These are phyloP conservation scores for Salvia hispanica DNA, from an alignment of 257 asterid genomes.

Conservation along the genomic window DNA sequence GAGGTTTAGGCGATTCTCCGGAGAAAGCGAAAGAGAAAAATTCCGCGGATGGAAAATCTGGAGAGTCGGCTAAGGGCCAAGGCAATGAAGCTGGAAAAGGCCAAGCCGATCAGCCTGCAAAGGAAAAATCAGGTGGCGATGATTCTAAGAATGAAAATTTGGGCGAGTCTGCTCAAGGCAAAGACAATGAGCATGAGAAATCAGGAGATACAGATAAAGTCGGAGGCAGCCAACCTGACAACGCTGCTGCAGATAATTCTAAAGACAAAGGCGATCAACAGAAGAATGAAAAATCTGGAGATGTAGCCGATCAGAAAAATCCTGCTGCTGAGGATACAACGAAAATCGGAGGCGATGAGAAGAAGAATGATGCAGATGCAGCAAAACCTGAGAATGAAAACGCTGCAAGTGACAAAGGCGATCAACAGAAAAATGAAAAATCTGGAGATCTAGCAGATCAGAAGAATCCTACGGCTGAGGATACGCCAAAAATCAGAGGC, in stretches of 20 bases:
- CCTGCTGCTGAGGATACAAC: not conserved
- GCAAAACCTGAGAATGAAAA: not conserved
- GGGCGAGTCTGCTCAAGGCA: not conserved
- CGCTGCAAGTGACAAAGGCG: not conserved
- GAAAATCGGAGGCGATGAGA: not conserved
- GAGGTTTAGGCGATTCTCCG: not conserved
- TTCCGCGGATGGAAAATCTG: not conserved
- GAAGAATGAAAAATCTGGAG: not conserved
- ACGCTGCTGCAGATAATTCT: not conserved
- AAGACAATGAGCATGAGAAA: not conserved
- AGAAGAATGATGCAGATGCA: not conserved
- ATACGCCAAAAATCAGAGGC: not conserved
- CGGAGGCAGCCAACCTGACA: not conserved
- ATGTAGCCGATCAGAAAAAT: not conserved
- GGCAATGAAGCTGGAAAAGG: not conserved
- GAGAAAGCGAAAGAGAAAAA: not conserved
- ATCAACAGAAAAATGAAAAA: not conserved
- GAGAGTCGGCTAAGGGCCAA: not conserved
- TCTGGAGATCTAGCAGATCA: not conserved
- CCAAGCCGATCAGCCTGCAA: not conserved
- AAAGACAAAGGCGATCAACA: not conserved
- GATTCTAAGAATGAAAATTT: too few species aligned
- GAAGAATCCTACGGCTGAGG: not conserved
- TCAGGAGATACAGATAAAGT: not conserved
- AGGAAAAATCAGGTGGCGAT: not conserved